phyloP scores from a whole-genome alignment of 2,329 filamentous ascomycete genomes.

The Monilinia aucupariae region DNA sequence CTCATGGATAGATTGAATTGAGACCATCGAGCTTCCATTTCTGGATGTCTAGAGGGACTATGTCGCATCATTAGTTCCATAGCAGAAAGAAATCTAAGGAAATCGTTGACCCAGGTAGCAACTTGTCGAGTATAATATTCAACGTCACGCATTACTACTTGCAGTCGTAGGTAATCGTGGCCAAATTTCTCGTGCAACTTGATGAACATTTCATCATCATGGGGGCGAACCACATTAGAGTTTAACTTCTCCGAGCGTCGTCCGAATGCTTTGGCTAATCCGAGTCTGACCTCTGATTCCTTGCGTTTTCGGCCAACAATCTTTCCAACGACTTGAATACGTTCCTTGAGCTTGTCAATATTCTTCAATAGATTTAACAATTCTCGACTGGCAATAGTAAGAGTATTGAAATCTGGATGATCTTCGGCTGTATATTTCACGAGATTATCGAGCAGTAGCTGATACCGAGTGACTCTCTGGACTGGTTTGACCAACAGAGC shows the following conservation, averaged over 20 bases:
- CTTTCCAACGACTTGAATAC: constrained; percentile 85
- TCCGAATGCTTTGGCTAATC: constrained; percentile 82
- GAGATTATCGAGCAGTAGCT: constrained; percentile 74
- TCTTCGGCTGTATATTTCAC: constrained; percentile 72
- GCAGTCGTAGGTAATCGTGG: constrained; percentile 85
- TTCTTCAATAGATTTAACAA: constrained; percentile 67
- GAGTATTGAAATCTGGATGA: constrained; percentile 71
- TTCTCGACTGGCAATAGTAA: constrained; percentile 49
- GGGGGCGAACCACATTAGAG: constrained; percentile 67
- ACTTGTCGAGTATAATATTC: constrained; percentile 85
- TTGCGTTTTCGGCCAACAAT: constrained; percentile 79
- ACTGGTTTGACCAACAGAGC: constrained; percentile 96
- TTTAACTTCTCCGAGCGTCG: constrained; percentile 49
- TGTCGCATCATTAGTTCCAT: constrained; percentile 81
- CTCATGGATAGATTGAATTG: constrained; percentile 82
- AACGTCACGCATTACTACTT: constrained; percentile 82
- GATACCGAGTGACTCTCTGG: constrained; percentile 91
- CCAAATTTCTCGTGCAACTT: constrained; percentile 80
- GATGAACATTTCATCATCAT: constrained; percentile 75
- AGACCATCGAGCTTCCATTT: constrained; percentile 91
- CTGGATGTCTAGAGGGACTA: constrained; percentile 67
- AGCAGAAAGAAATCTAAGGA: constrained; percentile 72
- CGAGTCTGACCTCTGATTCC: constrained; percentile 80
- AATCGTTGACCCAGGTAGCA: constrained; percentile 72
- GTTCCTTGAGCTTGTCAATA: constrained; percentile 94